Evolutionary conservation across 768 basidiomycete species (phyloP).

Genomic region (Rhodotorula diobovata): DNA sequence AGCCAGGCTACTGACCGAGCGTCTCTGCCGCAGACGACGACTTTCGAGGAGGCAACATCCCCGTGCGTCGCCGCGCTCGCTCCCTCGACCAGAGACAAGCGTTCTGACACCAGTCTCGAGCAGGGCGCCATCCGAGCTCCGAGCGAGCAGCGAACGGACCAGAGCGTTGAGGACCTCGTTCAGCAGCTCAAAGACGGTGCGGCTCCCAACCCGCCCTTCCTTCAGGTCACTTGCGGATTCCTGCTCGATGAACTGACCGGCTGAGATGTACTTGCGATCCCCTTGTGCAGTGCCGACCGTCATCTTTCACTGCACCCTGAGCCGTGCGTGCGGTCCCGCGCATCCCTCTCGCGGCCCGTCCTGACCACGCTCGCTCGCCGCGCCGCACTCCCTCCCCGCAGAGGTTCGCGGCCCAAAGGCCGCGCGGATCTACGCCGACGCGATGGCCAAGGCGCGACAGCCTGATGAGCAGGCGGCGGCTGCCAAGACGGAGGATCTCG

Average conservation of each 20-base stretch:
- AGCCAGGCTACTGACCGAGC: background rate
- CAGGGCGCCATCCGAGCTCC: conserved; percentile 23
- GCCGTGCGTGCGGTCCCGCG: conserved; percentile 4
- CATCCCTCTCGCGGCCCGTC: background rate
- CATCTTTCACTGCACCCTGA: conserved; percentile 34
- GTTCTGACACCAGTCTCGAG: background rate
- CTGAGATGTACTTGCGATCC: too few species aligned
- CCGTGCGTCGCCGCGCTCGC: background rate
- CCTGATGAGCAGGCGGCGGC: background rate
- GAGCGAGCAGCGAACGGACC: conserved; percentile 17
- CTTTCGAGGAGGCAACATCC: conserved; percentile 24
- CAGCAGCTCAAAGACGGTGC: conserved; percentile 12
- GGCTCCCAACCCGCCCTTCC: background rate
- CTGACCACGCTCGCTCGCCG: too few species aligned
- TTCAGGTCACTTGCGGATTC: too few species aligned
- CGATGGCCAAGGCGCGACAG: background rate
- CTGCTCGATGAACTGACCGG: background rate
- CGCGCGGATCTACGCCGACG: conserved; percentile 36
- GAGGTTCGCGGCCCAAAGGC: conserved; percentile 34
- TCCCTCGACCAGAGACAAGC: too few species aligned
- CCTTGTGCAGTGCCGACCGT: conserved; percentile 12
- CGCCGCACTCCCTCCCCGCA: background rate
- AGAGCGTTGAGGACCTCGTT: conserved; percentile 23
- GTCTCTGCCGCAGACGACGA: conserved; percentile 7
- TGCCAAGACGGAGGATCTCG: too few species aligned